Percentiles rank a stretch among this genome's conserved stretches.
Evolutionary conservation across 176 grass and related monocot species (phyloP).

Genomic region (Aegilops tauschii): DNA sequence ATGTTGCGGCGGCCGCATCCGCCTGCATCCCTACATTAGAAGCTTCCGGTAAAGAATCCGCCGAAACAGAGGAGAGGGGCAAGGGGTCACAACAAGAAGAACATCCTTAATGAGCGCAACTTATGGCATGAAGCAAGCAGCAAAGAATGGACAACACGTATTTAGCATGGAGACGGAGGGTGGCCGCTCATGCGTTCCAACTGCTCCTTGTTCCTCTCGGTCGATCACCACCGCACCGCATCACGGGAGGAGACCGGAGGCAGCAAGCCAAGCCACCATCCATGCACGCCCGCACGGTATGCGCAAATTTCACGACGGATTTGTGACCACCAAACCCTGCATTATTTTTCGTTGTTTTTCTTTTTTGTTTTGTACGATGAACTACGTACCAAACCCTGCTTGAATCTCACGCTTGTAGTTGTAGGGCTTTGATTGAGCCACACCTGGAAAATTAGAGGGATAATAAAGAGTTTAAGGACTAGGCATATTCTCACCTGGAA

Average conservation of each 20-base stretch:
- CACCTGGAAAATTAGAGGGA: no score
- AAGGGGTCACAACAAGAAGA: slow-evolving; percentile 45
- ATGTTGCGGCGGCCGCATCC: no score
- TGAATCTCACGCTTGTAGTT: no score
- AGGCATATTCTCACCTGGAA: no score
- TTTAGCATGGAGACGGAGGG: slow-evolving; percentile 23
- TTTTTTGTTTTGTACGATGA: no score
- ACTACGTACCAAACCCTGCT: no score
- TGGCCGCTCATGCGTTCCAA: slow-evolving; percentile 42
- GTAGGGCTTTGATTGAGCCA: no score
- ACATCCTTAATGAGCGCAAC: background rate
- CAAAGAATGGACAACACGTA: slow-evolving; percentile 53
- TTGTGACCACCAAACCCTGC: background rate
- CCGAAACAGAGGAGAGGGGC: slow-evolving; percentile 5
- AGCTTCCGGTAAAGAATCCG: slow-evolving; percentile 22
- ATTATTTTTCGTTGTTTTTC: no score
- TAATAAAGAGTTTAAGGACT: no score
- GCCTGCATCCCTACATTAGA: background rate
- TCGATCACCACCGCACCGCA: slow-evolving; percentile 12
- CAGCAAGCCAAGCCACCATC: slow-evolving; percentile 3
- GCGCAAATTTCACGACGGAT: slow-evolving; percentile 4
- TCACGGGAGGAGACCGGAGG: background rate
- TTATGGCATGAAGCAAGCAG: slow-evolving; percentile 41
- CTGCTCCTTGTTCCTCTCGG: slow-evolving; percentile 32
- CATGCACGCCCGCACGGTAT: background rate